Conservation (phyloP, 1,139 yeast species). For the Pichia sp. region DNA sequence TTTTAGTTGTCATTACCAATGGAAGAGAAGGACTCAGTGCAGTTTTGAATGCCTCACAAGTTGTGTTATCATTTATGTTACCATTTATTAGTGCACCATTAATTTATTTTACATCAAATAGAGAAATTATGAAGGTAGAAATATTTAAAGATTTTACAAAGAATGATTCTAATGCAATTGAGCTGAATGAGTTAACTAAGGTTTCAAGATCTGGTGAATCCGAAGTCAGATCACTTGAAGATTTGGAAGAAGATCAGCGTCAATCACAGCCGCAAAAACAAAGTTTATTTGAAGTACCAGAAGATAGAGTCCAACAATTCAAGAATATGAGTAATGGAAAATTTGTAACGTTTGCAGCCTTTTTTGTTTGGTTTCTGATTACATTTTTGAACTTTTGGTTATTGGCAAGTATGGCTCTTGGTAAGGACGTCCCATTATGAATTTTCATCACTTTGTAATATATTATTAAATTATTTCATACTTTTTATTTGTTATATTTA, state of each 20-base stretch:
- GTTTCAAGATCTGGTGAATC: background rate
- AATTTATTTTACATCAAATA: conserved; percentile 59
- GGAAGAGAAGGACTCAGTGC: conserved; percentile 84
- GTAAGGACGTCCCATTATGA: conserved; percentile 27
- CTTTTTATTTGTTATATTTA: background rate
- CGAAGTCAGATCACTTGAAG: conserved; percentile 4
- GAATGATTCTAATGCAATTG: conserved; percentile 3
- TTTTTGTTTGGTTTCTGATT: conserved; percentile 47
- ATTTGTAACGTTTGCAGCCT: conserved; percentile 37
- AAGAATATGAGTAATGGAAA: conserved; percentile 52
- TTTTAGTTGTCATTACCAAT: conserved; percentile 64
- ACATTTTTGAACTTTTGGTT: conserved; percentile 46
- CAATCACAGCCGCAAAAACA: background rate
- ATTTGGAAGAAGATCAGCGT: background rate
- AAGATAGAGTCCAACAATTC: conserved; percentile 23
- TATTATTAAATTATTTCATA: background rate
- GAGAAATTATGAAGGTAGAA: conserved; percentile 64
- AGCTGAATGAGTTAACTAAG: conserved; percentile 2
- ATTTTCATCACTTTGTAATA: background rate
- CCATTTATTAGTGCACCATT: conserved; percentile 83
- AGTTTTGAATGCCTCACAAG: conserved; percentile 82
- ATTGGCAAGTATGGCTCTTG: conserved; percentile 38
- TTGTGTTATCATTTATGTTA: conserved; percentile 70
- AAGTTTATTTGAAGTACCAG: too few species aligned
- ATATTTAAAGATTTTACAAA: conserved; percentile 14